Base-by-base conservation (phyloP, 495 filamentous ascomycete genomes). In the Podospora anserina region DNA sequence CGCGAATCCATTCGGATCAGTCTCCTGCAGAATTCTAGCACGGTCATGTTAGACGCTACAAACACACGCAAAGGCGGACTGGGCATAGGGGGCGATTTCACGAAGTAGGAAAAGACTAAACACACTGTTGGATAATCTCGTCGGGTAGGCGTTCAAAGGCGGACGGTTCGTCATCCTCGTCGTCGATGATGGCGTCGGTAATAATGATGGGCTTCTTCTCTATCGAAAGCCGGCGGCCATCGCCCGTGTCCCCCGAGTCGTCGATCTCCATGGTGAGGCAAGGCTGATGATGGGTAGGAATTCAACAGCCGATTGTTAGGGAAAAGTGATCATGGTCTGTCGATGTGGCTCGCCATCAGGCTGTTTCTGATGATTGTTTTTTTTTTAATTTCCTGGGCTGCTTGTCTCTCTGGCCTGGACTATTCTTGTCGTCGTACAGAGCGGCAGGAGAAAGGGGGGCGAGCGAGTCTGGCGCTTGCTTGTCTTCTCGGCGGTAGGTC, bases 1-100 rank as follows among this genome's bases (percentile, higher is more conserved):
- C 27, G 92, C 91, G 77, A 96, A 96, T 55, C 87, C 87, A 78
- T 92, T 89, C 63, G 92, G 86, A 71, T 92, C 91, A 55, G 86
- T 87, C 55, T 85, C 81, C 76, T 89, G 88, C 55, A 96, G 86
- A 71, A 94, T 94, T 72, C 92, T 96, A 74, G 1, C 66, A 58
- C 16, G 13, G 7, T 32, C 15, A 55, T 63, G 64, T 76, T 57
- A 67, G 71, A 66, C 66, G 30, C 57, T 49, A 63, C 20, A 23
- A 55, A 67, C 61, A 59, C 20, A 67, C 34, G 13, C 39, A 49
- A 16, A 49, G 39, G 15, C 15, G 15, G 39, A 49, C 39, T 16
- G 15, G 39, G 13, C 39, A 49, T 49, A 3, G 39, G 39, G 15
- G 13, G 13, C 39, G 15, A 11, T 49, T 49, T 49, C 39, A 49